phyloP scores from a whole-genome alignment of 495 filamentous ascomycete genomes.

The Talaromyces ruber region DNA sequence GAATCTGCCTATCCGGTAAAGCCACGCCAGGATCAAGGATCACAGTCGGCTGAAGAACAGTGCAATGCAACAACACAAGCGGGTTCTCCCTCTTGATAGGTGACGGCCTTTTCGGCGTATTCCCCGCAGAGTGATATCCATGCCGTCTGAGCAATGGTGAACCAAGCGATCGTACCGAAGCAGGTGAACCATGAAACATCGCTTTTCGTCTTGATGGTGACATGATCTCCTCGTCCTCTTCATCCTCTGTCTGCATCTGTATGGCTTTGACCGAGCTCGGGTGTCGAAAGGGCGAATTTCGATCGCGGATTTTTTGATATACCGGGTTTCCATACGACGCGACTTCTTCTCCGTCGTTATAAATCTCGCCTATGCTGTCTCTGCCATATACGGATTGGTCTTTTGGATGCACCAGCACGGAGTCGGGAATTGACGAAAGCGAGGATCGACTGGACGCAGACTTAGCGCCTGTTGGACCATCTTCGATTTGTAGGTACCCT shows the following conservation, averaged over 20 bases:
- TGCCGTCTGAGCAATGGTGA: conserved; percentile 27
- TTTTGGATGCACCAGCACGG: conserved; percentile 23
- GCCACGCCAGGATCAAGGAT: conserved; percentile 51
- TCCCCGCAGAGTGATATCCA: conserved; percentile 39
- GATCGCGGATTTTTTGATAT: conserved; percentile 24
- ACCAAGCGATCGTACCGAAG: conserved; percentile 27
- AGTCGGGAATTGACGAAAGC: conserved; percentile 31
- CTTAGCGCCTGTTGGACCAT: conserved; percentile 16
- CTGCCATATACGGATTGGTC: conserved; percentile 13
- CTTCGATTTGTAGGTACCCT: conserved; percentile 19
- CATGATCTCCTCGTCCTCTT: conserved; percentile 30
- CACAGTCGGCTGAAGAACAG: conserved; percentile 62
- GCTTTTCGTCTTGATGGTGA: conserved; percentile 23
- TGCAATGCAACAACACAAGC: conserved; percentile 82
- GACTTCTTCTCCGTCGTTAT: conserved; percentile 10
- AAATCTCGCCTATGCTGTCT: background rate
- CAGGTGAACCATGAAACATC: conserved; percentile 14
- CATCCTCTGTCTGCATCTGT: conserved; percentile 58
- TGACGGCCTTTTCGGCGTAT: conserved; percentile 36
- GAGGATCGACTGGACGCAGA: conserved; percentile 36
- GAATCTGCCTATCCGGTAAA: conserved; percentile 34
- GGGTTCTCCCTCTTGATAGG: conserved; percentile 59
- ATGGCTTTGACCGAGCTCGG: conserved; percentile 69
- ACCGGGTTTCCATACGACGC: conserved; percentile 11
- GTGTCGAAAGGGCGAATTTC: conserved; percentile 51